Evolutionary conservation across 2,329 filamentous ascomycete genomes (phyloP), one percentile per base, ranked within the genome.

Genomic region (Pyrenophora teres): DNA sequence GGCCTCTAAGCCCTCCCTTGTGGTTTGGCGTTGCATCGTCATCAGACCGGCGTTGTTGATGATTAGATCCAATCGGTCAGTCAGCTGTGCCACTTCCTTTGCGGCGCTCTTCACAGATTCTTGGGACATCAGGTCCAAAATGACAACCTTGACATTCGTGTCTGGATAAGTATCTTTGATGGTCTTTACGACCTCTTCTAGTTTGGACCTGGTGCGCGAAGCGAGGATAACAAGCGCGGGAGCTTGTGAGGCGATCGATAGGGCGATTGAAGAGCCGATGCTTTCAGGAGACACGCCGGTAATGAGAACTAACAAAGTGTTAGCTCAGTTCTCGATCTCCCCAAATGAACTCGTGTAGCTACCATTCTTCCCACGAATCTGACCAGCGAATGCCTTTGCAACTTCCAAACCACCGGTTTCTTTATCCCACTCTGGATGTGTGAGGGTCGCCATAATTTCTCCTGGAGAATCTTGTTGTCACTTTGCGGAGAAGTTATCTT

Each of bases 41-140:
- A 70, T 74, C 38, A 78, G 56, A 21, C 72, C 78, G 1, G 78
- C 78, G 44, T 80, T 79, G 58, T 74, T 71, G 53, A 78, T 74
- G n/a, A 79, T 67, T 15, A 79, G 59, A 51, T 80, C 75, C 9
- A 80, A 63, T n/a, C 44, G 59, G 15, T 70, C 63, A 4, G 65
- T 55, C 1, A 69, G 48, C 15, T 64, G 40, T 1, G 64, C 40
- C 4, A 71, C 55, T 5, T 63, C 62, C 4, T 66, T 54, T 3
- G 74, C 76, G 8, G 76, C 75, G 18, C 62, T 50, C 32, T 65
- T 60, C 23, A 77, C 59, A 6, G 71, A 70, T 4, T 64, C 64
- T 52, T 76, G 70, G 0, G 71, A 74, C 46, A 68, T 64, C 15
- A 78, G 68, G 50, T 78, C 75, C n/a, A 78, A 60, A 1, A 60